These are phyloP conservation scores for Termitomyces sp. DNA, from an alignment of 768 basidiomycete species.

Conservation along the genomic window DNA sequence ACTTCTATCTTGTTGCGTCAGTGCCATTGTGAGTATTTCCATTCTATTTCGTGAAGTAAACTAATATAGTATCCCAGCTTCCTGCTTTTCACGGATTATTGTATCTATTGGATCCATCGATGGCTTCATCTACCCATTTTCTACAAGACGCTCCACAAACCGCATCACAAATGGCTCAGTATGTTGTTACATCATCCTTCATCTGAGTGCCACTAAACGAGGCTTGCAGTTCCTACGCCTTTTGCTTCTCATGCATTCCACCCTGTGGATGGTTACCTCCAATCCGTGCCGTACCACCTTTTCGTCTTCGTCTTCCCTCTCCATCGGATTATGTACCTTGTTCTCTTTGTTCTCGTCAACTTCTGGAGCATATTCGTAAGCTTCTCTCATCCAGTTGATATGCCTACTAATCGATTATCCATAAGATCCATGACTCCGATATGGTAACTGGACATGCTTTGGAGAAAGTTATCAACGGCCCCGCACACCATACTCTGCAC, in stretches of 20 bases:
- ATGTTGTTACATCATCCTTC: constrained; percentile 38
- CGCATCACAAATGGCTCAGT: constrained; percentile 99
- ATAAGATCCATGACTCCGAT: constrained; percentile 95
- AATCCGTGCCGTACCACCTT: constrained; percentile 93
- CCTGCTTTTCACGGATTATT: constrained; percentile 85
- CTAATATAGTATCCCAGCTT: constrained; percentile 38
- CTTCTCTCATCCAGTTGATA: constrained; percentile 8
- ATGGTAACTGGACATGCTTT: constrained; percentile 92
- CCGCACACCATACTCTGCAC: constrained; percentile 95
- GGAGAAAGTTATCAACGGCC: constrained; percentile 93
- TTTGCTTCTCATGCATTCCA: constrained; percentile 99
- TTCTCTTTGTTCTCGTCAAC: constrained; percentile 87
- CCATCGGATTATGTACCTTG: constrained; percentile 80
- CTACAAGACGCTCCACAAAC: constrained; percentile 94
- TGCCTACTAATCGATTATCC: not conserved
- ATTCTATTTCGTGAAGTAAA: not conserved
- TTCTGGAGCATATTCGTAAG: constrained; percentile 88
- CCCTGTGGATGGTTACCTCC: constrained; percentile 88
- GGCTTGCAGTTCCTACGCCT: constrained; percentile 80
- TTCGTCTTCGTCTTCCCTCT: constrained; percentile 89
- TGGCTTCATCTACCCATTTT: constrained; percentile 77
- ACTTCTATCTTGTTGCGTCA: constrained; percentile 64
- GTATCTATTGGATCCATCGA: constrained; percentile 97
- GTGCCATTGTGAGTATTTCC: constrained; percentile 53
- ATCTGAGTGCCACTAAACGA: not conserved